Conservation (phyloP, 75 land plant species). For the Cryptomeria japonica region DNA sequence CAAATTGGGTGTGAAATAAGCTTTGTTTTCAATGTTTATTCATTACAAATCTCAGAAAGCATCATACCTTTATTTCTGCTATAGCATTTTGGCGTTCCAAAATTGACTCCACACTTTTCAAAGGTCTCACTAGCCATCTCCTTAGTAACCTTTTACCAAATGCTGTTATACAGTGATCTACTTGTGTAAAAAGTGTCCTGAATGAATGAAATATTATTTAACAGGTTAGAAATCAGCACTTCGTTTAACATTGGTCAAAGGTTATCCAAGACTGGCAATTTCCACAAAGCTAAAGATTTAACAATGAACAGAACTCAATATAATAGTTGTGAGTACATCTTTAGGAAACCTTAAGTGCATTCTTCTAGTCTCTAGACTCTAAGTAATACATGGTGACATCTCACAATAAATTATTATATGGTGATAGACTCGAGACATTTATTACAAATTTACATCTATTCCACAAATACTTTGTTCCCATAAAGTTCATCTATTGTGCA, state of each 20-base stretch:
- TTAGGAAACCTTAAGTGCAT: neutral
- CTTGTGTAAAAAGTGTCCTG: conserved; percentile 81
- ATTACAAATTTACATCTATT: neutral
- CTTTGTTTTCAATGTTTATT: conserved; percentile 32
- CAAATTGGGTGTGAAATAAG: neutral
- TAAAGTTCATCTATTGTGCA: neutral
- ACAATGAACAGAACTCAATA: neutral
- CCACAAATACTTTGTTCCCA: neutral
- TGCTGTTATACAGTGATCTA: conserved; percentile 90
- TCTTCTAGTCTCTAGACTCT: neutral
- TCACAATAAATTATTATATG: neutral
- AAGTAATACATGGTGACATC: neutral
- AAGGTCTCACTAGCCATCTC: conserved; percentile 90
- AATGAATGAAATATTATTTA: neutral
- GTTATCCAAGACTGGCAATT: neutral
- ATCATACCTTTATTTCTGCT: conserved; percentile 42
- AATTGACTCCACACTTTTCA: conserved; percentile 53
- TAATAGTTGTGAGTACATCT: neutral
- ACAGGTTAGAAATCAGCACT: neutral
- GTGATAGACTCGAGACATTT: neutral
- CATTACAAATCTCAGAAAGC: neutral
- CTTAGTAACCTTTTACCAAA: conserved; percentile 88
- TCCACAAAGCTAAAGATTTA: neutral
- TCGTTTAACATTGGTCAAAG: neutral
- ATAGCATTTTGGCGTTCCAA: conserved; percentile 78